Conservation (phyloP, 208 protist genomes). For the Leishmania martiniquensis region DNA sequence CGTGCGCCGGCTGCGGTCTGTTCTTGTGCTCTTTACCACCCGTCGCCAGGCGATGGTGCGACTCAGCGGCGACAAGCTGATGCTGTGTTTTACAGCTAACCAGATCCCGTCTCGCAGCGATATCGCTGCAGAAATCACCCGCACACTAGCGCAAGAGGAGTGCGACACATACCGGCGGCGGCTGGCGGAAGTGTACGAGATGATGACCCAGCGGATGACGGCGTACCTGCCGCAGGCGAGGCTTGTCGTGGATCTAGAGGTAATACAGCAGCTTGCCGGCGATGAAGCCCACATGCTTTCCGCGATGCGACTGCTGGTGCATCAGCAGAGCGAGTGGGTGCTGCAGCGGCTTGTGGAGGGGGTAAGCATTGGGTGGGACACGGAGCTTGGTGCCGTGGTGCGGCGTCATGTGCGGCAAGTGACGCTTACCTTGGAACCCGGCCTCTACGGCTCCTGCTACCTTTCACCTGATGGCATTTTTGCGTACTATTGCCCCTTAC, state of each 20-base stretch:
- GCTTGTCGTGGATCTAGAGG: constrained; percentile 52
- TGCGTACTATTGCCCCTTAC: constrained; percentile 76
- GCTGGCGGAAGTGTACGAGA: constrained; percentile 45
- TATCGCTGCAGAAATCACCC: constrained; percentile 46
- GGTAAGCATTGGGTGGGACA: constrained; percentile 80
- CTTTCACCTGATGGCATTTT: constrained; percentile 42
- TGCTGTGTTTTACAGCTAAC: constrained; percentile 68
- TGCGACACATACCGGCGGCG: constrained; percentile 40
- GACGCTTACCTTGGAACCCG: constrained; percentile 51
- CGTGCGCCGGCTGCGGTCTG: constrained; percentile 42
- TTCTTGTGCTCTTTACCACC: constrained; percentile 72
- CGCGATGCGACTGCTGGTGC: constrained; percentile 64
- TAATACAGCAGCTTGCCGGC: constrained; percentile 30
- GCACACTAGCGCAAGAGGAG: constrained; percentile 48
- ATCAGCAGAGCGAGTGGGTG: constrained; percentile 61
- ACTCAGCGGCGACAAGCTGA: constrained; percentile 59
- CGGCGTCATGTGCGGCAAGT: constrained; percentile 63
- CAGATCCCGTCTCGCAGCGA: constrained; percentile 45
- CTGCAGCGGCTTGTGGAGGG: constrained; percentile 79
- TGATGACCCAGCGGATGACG: constrained; percentile 49
- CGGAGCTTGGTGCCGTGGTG: constrained; percentile 58
- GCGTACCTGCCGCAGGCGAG: constrained; percentile 48
- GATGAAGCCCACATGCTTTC: constrained; percentile 63
- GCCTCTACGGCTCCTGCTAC: constrained; percentile 53
- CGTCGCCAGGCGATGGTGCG: constrained; percentile 47